A percentile compares a stretch with the other conserved stretches of the same genome.
Evolutionary conservation across 78 protist species (phyloP).

Genomic region (Anaeramoeba flamelloides): DNA sequence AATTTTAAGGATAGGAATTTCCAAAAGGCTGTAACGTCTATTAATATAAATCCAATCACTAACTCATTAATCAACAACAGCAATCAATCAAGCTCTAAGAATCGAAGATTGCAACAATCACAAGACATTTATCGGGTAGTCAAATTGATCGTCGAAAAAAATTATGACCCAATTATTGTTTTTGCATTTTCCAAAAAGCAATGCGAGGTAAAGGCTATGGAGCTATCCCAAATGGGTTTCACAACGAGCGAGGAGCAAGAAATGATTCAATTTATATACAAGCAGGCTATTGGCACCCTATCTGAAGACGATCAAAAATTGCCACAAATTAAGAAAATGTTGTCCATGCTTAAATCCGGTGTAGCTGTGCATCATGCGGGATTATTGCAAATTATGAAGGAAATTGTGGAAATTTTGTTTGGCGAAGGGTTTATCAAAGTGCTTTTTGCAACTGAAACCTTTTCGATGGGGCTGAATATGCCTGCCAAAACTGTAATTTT

Average conservation of each 20-base stretch:
- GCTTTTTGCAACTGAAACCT: conserved; percentile 94
- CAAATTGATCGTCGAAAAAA: conserved; percentile 56
- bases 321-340: background rate
- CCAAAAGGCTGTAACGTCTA: background rate
- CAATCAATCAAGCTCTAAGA: too few species aligned
- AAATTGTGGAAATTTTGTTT: conserved; percentile 73
- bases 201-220: conserved; percentile 7
- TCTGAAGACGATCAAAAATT: background rate
- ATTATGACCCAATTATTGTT: conserved; percentile 45
- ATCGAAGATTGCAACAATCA: too few species aligned
- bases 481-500: conserved; percentile 89
- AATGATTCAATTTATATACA: background rate
- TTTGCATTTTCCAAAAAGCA: conserved; percentile 35
- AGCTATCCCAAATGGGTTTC: conserved; percentile 18
- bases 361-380: conserved; percentile 93
- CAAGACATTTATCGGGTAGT: conserved; percentile 29
- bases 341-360: conserved; percentile 31
- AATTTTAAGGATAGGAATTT: background rate
- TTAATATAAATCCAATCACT: too few species aligned
- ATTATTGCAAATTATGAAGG: conserved; percentile 81
- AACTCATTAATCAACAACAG: too few species aligned
- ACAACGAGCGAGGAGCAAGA: background rate
- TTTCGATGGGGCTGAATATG: conserved; percentile 98
- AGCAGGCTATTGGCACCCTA: background rate
- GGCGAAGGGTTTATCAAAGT: conserved; percentile 64